These are phyloP conservation scores for Brettanomyces bruxellensis DNA, from an alignment of 805 yeast species.

Conservation along the genomic window DNA sequence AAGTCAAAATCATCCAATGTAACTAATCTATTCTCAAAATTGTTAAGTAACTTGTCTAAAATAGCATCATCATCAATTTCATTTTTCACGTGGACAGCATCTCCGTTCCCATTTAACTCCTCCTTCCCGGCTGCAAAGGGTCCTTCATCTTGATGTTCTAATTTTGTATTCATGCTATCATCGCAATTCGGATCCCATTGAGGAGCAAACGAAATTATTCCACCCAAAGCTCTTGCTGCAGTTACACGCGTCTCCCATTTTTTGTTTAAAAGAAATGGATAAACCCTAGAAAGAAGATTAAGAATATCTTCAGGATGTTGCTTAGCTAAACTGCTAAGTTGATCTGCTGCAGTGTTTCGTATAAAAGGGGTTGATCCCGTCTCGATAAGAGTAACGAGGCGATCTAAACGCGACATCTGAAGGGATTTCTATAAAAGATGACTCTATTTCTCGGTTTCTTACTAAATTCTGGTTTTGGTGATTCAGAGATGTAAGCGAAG, in stretches of 20 bases:
- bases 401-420: slow-evolving; percentile 26
- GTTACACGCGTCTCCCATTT: slow-evolving; percentile 97
- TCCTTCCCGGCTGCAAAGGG: slow-evolving; percentile 9
- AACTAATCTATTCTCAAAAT: slow-evolving; percentile 37
- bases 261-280: slow-evolving; percentile 72
- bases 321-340: slow-evolving; percentile 85
- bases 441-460: no score
- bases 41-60: slow-evolving; percentile 26
- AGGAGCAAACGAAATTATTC: slow-evolving; percentile 70
- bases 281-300: slow-evolving; percentile 75
- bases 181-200: slow-evolving; percentile 73
- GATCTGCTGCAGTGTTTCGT: slow-evolving; percentile 95
- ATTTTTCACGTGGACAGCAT: slow-evolving; percentile 12
- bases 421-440: not conserved
- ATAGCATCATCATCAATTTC: slow-evolving; percentile 5
- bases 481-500: no score
- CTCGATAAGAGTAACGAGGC: slow-evolving; percentile 48
- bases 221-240: slow-evolving; percentile 92
- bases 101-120: slow-evolving; percentile 4
- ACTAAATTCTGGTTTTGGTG: no score
- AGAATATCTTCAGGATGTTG: slow-evolving; percentile 91
- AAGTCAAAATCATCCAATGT: slow-evolving; percentile 44
- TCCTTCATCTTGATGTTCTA: slow-evolving; percentile 8
- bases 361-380: slow-evolving; percentile 93
- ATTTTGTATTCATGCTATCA: slow-evolving; percentile 3